Conservation (phyloP, 306 rosid genomes). For the Purshia tridentata region DNA sequence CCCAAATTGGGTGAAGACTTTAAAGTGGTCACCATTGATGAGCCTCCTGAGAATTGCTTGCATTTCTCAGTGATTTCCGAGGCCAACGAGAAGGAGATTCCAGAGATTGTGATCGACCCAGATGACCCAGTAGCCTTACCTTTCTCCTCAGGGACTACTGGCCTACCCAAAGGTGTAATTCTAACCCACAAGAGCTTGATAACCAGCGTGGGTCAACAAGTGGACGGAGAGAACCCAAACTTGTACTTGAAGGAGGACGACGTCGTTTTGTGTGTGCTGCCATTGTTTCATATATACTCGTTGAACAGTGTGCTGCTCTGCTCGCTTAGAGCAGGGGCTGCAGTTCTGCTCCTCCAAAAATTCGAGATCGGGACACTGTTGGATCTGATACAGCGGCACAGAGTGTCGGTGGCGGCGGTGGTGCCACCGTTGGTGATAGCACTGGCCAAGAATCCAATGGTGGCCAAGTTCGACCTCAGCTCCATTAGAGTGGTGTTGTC, state of each 20-base stretch:
- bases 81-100: constrained; percentile 38
- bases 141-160: constrained; percentile 91
- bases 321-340: constrained; percentile 65
- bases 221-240: constrained; percentile 86
- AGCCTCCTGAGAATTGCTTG: constrained; percentile 62
- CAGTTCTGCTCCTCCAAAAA: constrained; percentile 65
- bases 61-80: constrained; percentile 64
- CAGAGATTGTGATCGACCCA: constrained; percentile 33
- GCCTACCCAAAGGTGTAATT: constrained; percentile 78
- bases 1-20: constrained; percentile 45
- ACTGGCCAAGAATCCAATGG: constrained; percentile 66
- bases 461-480: constrained; percentile 62
- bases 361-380: constrained; percentile 70
- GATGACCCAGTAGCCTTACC: constrained; percentile 73
- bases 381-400: constrained; percentile 46
- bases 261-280: constrained; percentile 77
- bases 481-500: constrained; percentile 63
- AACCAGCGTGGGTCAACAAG: constrained; percentile 87
- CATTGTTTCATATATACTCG: constrained; percentile 77
- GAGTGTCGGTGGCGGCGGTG: constrained; percentile 72
- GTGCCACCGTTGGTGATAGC: constrained; percentile 89
- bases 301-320: constrained; percentile 61
- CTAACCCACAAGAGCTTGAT: constrained; percentile 68
- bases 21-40: constrained; percentile 49
- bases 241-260: constrained; percentile 51